These are phyloP conservation scores for Neocucurbitaria cava DNA, from an alignment of 2,329 filamentous ascomycete species.

Conservation along the genomic window DNA sequence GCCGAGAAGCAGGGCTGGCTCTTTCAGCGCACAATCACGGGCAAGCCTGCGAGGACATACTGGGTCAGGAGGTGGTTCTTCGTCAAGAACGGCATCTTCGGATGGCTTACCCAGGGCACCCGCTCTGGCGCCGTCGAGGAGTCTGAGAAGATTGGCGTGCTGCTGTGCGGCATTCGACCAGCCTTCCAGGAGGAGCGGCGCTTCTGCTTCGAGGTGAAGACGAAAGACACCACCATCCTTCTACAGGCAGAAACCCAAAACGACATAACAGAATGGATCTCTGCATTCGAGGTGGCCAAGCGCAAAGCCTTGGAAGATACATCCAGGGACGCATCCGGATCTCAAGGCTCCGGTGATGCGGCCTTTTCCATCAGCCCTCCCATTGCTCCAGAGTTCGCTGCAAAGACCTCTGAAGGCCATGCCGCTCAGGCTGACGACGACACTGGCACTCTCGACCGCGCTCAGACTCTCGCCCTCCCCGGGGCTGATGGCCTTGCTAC, in stretches of 20 bases:
- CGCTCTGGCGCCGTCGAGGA: conserved; percentile 87
- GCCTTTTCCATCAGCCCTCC: conserved; percentile 94
- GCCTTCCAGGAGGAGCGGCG: conserved; percentile 90
- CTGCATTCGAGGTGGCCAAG: conserved; percentile 92
- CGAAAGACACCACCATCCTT: conserved; percentile 87
- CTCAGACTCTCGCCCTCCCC: conserved; percentile 70
- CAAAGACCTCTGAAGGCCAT: conserved; percentile 74
- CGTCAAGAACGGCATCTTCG: conserved; percentile 93
- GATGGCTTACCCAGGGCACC: conserved; percentile 84
- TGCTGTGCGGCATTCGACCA: conserved; percentile 91
- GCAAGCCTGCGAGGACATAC: conserved; percentile 86
- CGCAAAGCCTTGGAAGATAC: conserved; percentile 85
- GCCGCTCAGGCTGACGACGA: conserved; percentile 63
- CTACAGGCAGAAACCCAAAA: conserved; percentile 91
- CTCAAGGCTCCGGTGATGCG: conserved; percentile 63
- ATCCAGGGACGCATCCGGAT: conserved; percentile 57
- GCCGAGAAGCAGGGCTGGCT: conserved; percentile 95
- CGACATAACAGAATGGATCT: conserved; percentile 93
- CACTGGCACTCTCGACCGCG: conserved; percentile 61
- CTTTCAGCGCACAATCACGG: conserved; percentile 79
- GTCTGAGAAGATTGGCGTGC: conserved; percentile 92
- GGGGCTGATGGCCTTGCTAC: conserved; percentile 62
- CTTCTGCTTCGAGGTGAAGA: conserved; percentile 99
- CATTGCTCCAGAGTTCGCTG: conserved; percentile 87
- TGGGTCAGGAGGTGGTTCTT: conserved; percentile 97